Evolutionary conservation across 139 green algal species (phyloP), one percentile per base, ranked within the genome.

Genomic region (Picochlorum sp.): DNA sequence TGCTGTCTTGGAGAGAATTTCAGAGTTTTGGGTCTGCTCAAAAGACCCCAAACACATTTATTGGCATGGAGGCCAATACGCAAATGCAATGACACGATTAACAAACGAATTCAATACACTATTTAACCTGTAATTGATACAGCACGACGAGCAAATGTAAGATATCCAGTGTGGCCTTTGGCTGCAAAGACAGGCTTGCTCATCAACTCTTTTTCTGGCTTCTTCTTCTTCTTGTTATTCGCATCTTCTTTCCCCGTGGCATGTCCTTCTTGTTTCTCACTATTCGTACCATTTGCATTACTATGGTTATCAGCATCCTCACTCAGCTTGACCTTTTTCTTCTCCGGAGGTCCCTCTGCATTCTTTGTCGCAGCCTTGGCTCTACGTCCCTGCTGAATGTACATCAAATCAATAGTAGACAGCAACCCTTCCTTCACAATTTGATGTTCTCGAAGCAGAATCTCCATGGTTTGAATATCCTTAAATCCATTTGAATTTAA

Each of bases 111-210:
- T 66, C 6, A 21, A 41, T 41, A 41, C 34, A 41, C 8, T 41
- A 41, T 41, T 41, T 11, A 41, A 41, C 34, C 34, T 41, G 34
- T 41, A 41, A 41, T 41, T 41, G 34, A 11, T 41, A 87, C 81
- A 51, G 82, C 85, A 66, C 80, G 82, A 14, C 84, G 67, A 1
- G 86, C 90, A 79, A 95, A 95, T 3, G 78, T 89, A 6, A 96
- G 72, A 67, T 95, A 96, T 0, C 88, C 90, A 4, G 90, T 96
- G 68, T 96, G 90, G 0, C 87, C 87, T 16, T 85, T 73, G 6
- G 82, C 80, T 18, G 82, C 75, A 46, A 80, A 64, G 1, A 56
- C 15, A 0, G 90, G 90, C 60, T 75, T 56, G 2, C 60, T 60
- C 18, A 81, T 37, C 47, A 34, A 32, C 50, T 57, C 62, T 52